Evolutionary conservation across 2,329 filamentous ascomycete genomes (phyloP), one percentile per base, ranked within the genome.

Genomic region (Trichoderma breve): DNA sequence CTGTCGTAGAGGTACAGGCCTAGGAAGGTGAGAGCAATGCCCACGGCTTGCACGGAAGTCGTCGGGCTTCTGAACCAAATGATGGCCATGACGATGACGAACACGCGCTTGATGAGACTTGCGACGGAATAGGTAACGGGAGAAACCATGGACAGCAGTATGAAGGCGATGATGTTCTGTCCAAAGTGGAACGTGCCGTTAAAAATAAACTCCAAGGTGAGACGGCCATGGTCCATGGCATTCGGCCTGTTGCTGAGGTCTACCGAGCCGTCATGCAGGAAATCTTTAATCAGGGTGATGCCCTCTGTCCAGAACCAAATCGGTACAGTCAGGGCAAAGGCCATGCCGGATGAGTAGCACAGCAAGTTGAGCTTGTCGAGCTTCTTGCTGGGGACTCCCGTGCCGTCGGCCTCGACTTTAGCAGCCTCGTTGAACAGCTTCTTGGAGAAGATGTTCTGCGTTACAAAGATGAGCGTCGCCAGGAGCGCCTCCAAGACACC

Each of bases 361-460:
- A 99, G 87, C 21, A 99, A 86, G 79, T 99, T 99, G 53, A 99
- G 89, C 83, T 99, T 99, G 83, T 99, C 96, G 21, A 98, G 88
- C 82, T 97, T 98, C 73, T 91, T 90, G 57, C 90, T 88, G 70
- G 88, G 87, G 14, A 86, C 82, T 0, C 87, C 86, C 7, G 86
- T 81, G 1, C 88, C 88, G 69, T 97, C 93, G 8, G 91, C 89
- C 82, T 98, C 95, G 2, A 93, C 93, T 72, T 91, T 91, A 7
- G 94, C 92, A 7, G 93, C 94, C 79, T 98, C 95, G 81, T 98
- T 99, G 86, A 99, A 99, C 11, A 99, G 90, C 75, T 94, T 93
- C 83, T 99, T 99, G 24, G 95, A 98, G 75, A 98, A 97, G 71
- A 99, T 99, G 79, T 99, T 99, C 80, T 99, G 96, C 0, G 94